Evolutionary conservation across 2,329 filamentous ascomycete species (phyloP), one percentile per base, ranked within the genome.

Genomic region (Rutstroemia sp.): DNA sequence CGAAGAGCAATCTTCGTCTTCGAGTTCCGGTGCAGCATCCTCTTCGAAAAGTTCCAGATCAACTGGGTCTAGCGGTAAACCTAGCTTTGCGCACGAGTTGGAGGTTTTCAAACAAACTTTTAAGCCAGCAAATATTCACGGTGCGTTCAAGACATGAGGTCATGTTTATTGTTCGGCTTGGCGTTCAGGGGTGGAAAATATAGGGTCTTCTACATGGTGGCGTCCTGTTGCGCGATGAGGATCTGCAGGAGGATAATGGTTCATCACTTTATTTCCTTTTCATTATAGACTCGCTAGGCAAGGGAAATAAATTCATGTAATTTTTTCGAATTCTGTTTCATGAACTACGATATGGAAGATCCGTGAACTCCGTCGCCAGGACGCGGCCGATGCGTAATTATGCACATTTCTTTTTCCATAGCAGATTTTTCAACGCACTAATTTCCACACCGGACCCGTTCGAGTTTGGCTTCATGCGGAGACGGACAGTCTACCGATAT

Each of bases 1-100:
- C 4, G 65, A 68, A 49, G 64, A 63, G 5, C 77, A 81, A 66
- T 82, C 79, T 0, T 73, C 67, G 21, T 56, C 54, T 5, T 64
- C 63, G 5, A 61, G 59, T 6, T 59, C 52, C 21, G 55, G 56
- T 37, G 58, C 62, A 3, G 59, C 60, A 5, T 63, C 62, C 9
- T 59, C 61, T 27, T 62, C 54, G 50, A 64, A 30, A 18, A 54
- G 34, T 23, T 50, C 48, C 3, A 56, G 41, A n/a, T 42, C 39
- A 9, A 39, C 27, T 21, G 27, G 47, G 10, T 55, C 51, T 8
- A 58, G 42, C 52, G 45, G 48, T 18, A 57, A 57, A 38, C 34
- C 44, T 41, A 42, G 21, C 8, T 54, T 54, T 19, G 23, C 44
- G 5, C 41, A 54, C 27, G 49, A 57, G 16, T 39, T 57, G 19